Evolutionary conservation across 176 grass and related monocot genomes (phyloP).

Genomic region (Musa acuminata): DNA sequence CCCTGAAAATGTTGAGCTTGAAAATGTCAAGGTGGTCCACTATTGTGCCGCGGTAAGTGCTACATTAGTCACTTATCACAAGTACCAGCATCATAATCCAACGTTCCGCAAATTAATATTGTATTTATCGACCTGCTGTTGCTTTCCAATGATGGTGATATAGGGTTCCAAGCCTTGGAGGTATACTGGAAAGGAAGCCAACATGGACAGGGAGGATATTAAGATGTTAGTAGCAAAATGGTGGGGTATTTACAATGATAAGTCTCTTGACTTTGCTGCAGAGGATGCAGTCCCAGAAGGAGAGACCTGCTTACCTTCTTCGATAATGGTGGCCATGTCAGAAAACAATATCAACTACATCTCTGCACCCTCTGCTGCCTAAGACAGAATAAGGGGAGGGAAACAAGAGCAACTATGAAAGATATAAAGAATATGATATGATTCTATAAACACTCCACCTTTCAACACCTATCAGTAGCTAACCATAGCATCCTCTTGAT

Average conservation of each 20-base stretch:
- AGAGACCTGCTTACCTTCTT: neutral
- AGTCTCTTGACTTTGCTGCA: neutral
- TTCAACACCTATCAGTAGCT: too few species aligned
- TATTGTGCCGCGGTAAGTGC: slow-evolving; percentile 7
- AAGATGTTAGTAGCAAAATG: slow-evolving; percentile 15
- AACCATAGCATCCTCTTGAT: too few species aligned
- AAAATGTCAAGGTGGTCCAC: slow-evolving; percentile 10
- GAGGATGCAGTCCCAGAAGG: neutral
- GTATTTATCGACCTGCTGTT: neutral
- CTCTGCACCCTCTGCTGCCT: neutral
- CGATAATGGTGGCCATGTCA: neutral
- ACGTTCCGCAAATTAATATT: neutral
- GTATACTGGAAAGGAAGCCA: slow-evolving; percentile 8
- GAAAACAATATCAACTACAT: slow-evolving; percentile 1
- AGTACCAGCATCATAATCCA: neutral
- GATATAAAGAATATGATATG: neutral
- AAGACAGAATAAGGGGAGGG: neutral
- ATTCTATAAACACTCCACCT: neutral
- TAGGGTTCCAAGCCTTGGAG: slow-evolving; percentile 12
- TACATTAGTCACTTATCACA: neutral
- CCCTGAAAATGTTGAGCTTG: slow-evolving; percentile 6
- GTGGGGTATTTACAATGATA: neutral
- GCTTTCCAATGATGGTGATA: neutral
- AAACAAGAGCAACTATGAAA: neutral
- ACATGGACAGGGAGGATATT: slow-evolving; percentile 11